Percentiles rank a stretch among this genome's conserved stretches.
These are phyloP conservation scores for Sambucus nigra DNA, from an alignment of 129 eudicot genomes.

Conservation along the genomic window DNA sequence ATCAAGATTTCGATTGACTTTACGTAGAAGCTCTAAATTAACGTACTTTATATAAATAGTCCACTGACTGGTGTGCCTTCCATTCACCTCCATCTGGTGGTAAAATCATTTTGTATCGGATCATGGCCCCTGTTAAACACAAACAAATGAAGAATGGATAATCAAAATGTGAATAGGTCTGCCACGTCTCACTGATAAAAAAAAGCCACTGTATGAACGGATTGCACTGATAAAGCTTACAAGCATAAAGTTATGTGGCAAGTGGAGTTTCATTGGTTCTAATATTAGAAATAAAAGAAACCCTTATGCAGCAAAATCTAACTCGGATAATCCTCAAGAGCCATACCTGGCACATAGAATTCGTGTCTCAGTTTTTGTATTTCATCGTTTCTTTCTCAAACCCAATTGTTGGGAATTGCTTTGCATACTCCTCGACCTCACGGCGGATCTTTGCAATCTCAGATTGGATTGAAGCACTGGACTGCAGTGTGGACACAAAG, in stretches of 20 bases:
- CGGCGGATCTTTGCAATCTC: slow-evolving; percentile 80
- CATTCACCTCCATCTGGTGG: slow-evolving; percentile 14
- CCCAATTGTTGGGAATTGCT: slow-evolving; percentile 94
- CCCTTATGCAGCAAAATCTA: not conserved
- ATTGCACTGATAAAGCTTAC: not conserved
- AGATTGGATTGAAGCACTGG: slow-evolving; percentile 40
- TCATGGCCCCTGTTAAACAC: slow-evolving; percentile 12
- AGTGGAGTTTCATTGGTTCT: not conserved
- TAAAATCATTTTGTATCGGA: slow-evolving; percentile 9
- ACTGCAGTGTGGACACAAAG: slow-evolving; percentile 69
- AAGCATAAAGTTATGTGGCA: not conserved
- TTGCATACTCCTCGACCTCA: slow-evolving; percentile 92
- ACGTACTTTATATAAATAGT: too few species aligned
- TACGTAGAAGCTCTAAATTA: too few species aligned
- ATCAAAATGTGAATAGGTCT: too few species aligned
- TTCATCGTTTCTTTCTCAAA: slow-evolving; percentile 98
- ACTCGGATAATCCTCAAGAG: not conserved
- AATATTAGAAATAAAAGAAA: not conserved
- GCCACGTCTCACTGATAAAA: too few species aligned
- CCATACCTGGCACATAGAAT: slow-evolving; percentile 27
- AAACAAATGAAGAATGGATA: not conserved
- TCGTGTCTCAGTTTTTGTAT: slow-evolving; percentile 60
- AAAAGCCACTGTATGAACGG: too few species aligned
- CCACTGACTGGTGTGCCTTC: not conserved
- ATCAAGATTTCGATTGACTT: too few species aligned